Conservation (phyloP, 805 yeast genomes). For the Nakazawaea sp. region DNA sequence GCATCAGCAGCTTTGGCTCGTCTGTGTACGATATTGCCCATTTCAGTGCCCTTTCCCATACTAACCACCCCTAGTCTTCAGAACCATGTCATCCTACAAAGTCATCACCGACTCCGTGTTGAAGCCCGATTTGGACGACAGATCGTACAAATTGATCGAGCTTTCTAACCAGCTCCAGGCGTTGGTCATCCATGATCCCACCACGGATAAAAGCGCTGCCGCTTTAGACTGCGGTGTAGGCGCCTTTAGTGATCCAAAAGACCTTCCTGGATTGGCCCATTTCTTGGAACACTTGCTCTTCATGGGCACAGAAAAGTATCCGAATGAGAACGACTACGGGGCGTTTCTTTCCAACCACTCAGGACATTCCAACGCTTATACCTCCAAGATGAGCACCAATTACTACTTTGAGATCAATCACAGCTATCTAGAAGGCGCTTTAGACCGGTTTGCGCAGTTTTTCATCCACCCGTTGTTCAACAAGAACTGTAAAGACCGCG, state of each 20-base stretch:
- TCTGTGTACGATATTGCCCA: too few relatives aligned
- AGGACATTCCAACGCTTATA: constrained; percentile 89
- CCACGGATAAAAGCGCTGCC: constrained; percentile 72
- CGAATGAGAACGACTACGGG: constrained; percentile 67
- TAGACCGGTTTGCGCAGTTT: constrained; percentile 90
- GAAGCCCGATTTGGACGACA: constrained; percentile 60
- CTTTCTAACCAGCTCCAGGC: constrained; percentile 54
- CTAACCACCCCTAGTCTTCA: not conserved
- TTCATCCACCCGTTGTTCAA: constrained; percentile 80
- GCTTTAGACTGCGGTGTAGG: constrained; percentile 77
- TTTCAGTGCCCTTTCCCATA: too few relatives aligned
- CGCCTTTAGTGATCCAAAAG: constrained; percentile 59
- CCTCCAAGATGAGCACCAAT: constrained; percentile 84
- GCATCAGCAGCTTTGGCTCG: too few relatives aligned
- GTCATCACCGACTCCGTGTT: constrained; percentile 12
- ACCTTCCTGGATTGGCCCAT: constrained; percentile 72
- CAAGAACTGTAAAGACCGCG: constrained; percentile 75
- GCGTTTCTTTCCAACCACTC: constrained; percentile 75
- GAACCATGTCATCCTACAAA: constrained; percentile 9
- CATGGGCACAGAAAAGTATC: constrained; percentile 76
- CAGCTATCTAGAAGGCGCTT: constrained; percentile 74
- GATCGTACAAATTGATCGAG: constrained; percentile 62
- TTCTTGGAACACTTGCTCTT: constrained; percentile 68
- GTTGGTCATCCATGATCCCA: constrained; percentile 58
- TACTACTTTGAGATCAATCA: constrained; percentile 82